phyloP scores from a whole-genome alignment of 2,329 filamentous ascomycete species.

The Septoria linicola region DNA sequence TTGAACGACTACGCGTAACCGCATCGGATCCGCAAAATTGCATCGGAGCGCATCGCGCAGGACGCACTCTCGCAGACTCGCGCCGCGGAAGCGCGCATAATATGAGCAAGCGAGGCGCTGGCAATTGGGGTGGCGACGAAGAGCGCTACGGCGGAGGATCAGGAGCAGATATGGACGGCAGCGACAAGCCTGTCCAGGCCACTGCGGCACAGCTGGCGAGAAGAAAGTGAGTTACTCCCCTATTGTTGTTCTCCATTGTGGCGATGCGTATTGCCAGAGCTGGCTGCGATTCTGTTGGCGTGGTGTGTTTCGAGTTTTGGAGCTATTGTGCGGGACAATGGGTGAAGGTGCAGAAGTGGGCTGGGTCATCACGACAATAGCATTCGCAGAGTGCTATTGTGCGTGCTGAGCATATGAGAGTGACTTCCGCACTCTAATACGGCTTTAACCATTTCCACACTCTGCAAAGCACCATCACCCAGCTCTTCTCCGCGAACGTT shows the following conservation, averaged over 20 bases:
- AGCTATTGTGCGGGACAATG: conserved; percentile 14
- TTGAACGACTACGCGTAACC: conserved; percentile 11
- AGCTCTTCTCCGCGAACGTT: conserved; percentile 1
- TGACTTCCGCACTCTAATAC: conserved; percentile 1
- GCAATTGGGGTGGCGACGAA: conserved; percentile 30
- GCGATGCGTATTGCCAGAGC: not conserved
- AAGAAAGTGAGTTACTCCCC: conserved; percentile 36
- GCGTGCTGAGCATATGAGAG: not conserved
- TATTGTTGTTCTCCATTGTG: conserved; percentile 9
- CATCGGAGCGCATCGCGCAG: conserved; percentile 12
- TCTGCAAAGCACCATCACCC: not conserved
- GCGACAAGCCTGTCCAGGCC: conserved; percentile 32
- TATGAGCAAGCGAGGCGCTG: conserved; percentile 37
- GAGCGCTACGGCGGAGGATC: conserved; percentile 31
- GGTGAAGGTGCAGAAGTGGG: conserved; percentile 2
- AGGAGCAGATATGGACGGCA: conserved; percentile 21
- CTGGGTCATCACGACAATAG: conserved; percentile 7
- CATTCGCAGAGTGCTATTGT: conserved; percentile 10
- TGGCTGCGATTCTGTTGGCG: not conserved
- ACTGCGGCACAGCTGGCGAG: conserved; percentile 39
- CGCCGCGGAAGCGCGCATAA: conserved; percentile 18
- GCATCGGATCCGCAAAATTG: conserved; percentile 9
- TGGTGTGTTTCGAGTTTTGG: not conserved
- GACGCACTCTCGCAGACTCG: conserved; percentile 2
- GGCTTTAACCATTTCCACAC: not conserved